Conservation (phyloP, 371 early-diverging fungal genomes). For the Mucor mucedo region DNA sequence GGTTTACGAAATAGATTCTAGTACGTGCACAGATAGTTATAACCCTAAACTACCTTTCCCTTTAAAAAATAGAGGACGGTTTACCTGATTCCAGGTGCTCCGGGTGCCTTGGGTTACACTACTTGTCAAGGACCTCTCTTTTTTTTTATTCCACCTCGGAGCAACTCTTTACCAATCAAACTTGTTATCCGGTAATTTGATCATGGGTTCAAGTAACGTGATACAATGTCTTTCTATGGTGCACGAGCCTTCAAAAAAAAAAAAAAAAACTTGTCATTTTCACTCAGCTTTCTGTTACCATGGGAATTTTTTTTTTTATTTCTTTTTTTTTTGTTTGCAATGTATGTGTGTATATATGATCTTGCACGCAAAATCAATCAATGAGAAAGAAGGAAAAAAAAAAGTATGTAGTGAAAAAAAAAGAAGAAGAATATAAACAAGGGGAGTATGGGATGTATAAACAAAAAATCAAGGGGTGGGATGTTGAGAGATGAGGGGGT, state of each 20-base stretch:
- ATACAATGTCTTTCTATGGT: constrained; percentile 10
- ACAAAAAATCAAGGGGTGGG: background rate
- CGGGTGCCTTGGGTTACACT: constrained; percentile 22
- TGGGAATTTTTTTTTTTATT: too few species aligned
- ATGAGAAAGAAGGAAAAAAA: background rate
- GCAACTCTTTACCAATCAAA: too few species aligned
- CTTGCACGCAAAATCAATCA: constrained; percentile 11
- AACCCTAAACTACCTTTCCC: background rate
- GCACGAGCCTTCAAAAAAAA: constrained; percentile 31
- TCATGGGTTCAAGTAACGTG: background rate
- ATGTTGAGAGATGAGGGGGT: background rate
- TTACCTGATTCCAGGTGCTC: constrained; percentile 13
- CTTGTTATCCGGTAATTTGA: too few species aligned
- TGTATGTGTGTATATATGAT: background rate
- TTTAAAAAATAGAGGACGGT: background rate
- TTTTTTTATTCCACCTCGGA: too few species aligned
- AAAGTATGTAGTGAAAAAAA: background rate
- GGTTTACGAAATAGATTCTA: background rate
- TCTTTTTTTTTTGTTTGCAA: too few species aligned
- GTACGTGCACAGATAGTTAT: constrained; percentile 19
- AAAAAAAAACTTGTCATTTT: constrained; percentile 7
- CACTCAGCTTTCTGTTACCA: background rate
- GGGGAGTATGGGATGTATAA: background rate
- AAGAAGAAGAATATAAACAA: constrained; percentile 6
- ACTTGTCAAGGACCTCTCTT: constrained; percentile 16